Conservation (phyloP, 257 asterid genomes). For the Petunia secreta region DNA sequence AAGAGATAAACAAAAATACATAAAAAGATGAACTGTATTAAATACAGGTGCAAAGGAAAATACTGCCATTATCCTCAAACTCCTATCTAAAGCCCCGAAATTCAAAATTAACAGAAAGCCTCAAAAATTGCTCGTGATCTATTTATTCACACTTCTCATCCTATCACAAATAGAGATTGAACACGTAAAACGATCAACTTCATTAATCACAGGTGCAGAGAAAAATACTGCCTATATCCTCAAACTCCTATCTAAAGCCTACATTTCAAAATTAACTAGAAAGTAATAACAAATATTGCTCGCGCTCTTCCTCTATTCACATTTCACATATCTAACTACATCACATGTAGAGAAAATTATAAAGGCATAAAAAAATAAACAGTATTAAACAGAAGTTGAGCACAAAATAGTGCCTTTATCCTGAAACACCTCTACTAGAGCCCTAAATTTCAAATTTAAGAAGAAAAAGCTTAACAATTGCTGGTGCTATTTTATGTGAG, state of each 20-base stretch:
- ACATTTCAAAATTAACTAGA: background rate
- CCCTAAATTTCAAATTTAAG: too few relatives aligned
- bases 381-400: background rate
- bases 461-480: background rate
- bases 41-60: too few relatives aligned
- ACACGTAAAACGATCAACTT: too few relatives aligned
- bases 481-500: background rate
- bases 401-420: too few relatives aligned
- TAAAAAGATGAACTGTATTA: too few relatives aligned
- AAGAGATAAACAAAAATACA: too few relatives aligned
- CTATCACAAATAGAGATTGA: too few relatives aligned
- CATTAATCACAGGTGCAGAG: too few relatives aligned
- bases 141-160: too few relatives aligned
- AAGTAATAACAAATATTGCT: slow-evolving; percentile 8
- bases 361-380: background rate
- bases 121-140: too few relatives aligned
- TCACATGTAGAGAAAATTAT: background rate
- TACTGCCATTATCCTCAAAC: slow-evolving; percentile 4
- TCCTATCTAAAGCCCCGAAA: background rate
- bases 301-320: background rate
- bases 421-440: too few relatives aligned
- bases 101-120: too few relatives aligned
- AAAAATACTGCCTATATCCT: background rate
- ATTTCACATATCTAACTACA: background rate
- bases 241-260: slow-evolving; percentile 40